Base-by-base conservation (phyloP, 2,329 filamentous ascomycete species). In the Juglanconis sp. region DNA sequence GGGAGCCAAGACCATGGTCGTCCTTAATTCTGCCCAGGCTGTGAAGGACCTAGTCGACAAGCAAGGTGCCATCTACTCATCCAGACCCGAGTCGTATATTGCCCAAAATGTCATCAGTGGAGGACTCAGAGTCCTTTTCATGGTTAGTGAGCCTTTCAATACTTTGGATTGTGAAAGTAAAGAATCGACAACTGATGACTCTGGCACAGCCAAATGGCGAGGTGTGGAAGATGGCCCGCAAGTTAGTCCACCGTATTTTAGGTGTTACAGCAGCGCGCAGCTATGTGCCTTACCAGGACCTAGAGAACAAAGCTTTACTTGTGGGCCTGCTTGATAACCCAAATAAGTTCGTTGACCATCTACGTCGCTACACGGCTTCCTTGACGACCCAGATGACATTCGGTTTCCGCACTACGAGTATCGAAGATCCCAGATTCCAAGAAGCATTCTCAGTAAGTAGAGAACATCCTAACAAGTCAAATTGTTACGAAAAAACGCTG, bases 301-400 rank as follows among this genome's bases (percentile, higher is more conserved):
- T 85, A 3, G 82, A 86, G 67, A 82, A 79, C 68, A 81, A 79
- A 65, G 76, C 79, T 53, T 81, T 86, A 81, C 70, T 83, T 24
- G 72, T 62, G 49, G 77, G 79, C 6, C 68, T 86, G 17, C 64
- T 84, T 3, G 73, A 77, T 0, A 61, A 69, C 6, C 81, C 81
- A 0, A 64, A 75, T 1, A 60, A 72, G 1, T 80, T 79, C 49
- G 56, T 75, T 4, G 67, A 78, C 10, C 76, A 81, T 53, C 72
- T 82, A 13, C 67, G 77, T 10, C 73, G 79, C 35, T 84, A 80
- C 62, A 75, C 77, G 2, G 79, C 76, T 52, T 78, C 79, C 1
- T 64, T 83, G 8, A 79, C 77, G 0, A 81, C 79, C 0, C 75
- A 76, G 3, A 81, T 83, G 73, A 71, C 79, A 0, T 83, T 79